Evolutionary conservation across 2,329 filamentous ascomycete genomes (phyloP), one percentile per base, ranked within the genome.

Genomic region (Monosporascus sp.): DNA sequence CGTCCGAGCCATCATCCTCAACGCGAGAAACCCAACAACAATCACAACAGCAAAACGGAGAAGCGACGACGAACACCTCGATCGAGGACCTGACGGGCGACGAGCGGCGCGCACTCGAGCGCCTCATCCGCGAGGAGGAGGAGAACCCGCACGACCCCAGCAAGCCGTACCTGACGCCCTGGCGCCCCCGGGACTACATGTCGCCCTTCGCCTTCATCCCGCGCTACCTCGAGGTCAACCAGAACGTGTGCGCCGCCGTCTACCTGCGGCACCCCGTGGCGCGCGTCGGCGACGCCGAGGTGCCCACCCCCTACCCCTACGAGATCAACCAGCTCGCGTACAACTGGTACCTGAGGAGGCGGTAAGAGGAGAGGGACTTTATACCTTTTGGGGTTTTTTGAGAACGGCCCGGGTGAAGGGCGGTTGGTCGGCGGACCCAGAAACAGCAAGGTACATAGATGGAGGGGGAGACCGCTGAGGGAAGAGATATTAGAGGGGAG

Each of bases 211-310:
- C 92, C 24, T 97, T 96, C 72, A 91, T 99, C 61, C 94, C 94
- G 11, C 79, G 89, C 51, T 99, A 97, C 71, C 82, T 99, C 56
- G 95, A 99, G 75, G 94, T 99, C 63, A 97, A 97, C 78, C 94
- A 96, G 72, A 95, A 92, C 67, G 88, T 97, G 64, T 99, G 94
- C 73, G 87, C 92, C 1, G 94, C 94, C 11, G 91, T 99, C 41
- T 99, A 99, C 71, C 75, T 99, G 57, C 82, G 94, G 54, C 93
- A 99, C 75, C 94, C 94, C 0, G 93, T 97, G 44, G 94, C 91
- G 26, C 81, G 92, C 56, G 87, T 87, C 3, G 91, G 92, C 11
- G 65, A 83, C 60, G 86, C 88, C 4, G 94, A 93, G 71, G 87
- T 93, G 56, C 93, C 93, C 1, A 91, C 89, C 24, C 93, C 93